Percentiles rank a stretch among this genome's conserved stretches.
Conservation (phyloP, 202 grass and related monocot species). For the Dendrocalamus latiflorus region DNA sequence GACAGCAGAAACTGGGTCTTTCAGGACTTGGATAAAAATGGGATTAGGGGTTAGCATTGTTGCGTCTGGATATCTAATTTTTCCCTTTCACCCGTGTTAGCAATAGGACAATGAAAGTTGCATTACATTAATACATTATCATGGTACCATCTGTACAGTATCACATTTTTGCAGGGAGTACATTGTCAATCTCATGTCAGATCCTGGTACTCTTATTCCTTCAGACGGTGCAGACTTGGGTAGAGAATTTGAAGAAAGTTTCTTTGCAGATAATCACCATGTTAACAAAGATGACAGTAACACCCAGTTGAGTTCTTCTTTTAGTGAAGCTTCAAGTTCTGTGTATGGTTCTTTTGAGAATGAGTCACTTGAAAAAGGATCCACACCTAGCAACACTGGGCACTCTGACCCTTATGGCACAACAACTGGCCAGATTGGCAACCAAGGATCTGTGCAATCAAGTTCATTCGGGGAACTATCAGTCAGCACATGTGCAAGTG, state of each 20-base stretch:
- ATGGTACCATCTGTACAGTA: neutral
- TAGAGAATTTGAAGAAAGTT: slow-evolving; percentile 57
- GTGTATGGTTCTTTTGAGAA: slow-evolving; percentile 30
- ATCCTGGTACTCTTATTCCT: slow-evolving; percentile 89
- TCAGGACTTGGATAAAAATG: no score
- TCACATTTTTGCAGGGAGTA: slow-evolving; percentile 67
- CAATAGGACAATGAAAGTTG: slow-evolving; percentile 5
- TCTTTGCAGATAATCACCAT: slow-evolving; percentile 37
- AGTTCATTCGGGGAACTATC: slow-evolving; percentile 43
- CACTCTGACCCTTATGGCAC: slow-evolving; percentile 28
- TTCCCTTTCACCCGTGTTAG: neutral
- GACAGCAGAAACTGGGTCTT: no score
- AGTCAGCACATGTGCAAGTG: slow-evolving; percentile 24
- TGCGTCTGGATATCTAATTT: neutral
- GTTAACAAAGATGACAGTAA: slow-evolving; percentile 36
- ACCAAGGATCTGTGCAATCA: slow-evolving; percentile 33
- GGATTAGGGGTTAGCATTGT: neutral
- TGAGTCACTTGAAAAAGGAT: slow-evolving; percentile 38
- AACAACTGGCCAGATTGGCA: slow-evolving; percentile 18
- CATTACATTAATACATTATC: slow-evolving; percentile 16
- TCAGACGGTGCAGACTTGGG: slow-evolving; percentile 54
- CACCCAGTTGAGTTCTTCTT: slow-evolving; percentile 34
- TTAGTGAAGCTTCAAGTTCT: slow-evolving; percentile 59
- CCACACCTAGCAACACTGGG: slow-evolving; percentile 20
- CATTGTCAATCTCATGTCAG: slow-evolving; percentile 94